Evolutionary conservation across 176 grass and related monocot species (phyloP), one percentile per base, ranked within the genome.

Genomic region (Triticum monococcum): DNA sequence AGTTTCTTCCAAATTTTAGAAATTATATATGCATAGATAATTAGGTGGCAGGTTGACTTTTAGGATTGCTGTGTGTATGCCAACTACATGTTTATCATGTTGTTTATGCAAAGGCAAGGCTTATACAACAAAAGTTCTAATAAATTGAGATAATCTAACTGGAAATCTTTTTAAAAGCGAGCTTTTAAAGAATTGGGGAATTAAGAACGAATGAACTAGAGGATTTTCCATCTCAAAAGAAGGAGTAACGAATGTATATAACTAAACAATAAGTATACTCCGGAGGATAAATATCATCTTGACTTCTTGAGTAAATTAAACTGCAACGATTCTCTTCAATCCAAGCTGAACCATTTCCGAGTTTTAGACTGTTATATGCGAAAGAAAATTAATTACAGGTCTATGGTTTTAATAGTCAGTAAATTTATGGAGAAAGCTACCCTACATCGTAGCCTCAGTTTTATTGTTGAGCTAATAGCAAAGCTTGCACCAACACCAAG

Each of bases 201-300:
- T 24, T 17, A 24, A 62, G 54, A 38, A 62, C 33, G 38, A 33
- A 79, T 9, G 32, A 38, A 79, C 35, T 14, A 23, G 1, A 35
- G 7, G 54, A 78, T 78, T 32, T 24, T 78, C 52, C 18, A 78
- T 78, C 30, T 78, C 31, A 36, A 78, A 78, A 59, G 75, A 33
- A 78, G n/a, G 46, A 36, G 72, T 60, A 78, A 78, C 7, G 3
- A 12, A 23, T 78, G 52, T 78, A 60, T 60, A 23, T 2, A 24
- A 78, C 20, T n/a, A 23, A 61, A 60, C 14, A 8, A 43, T 28
- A 26, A 40, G 12, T 79, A 64, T 43, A 20, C 22, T 18, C 63
- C 52, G 63, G 22, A 40, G 11, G 8, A 36, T 63, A 79, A 9
- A 25, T 79, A 63, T 3, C 77, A 40, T 62, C 4, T 64, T 63